Evolutionary conservation across 78 protist species (phyloP).

Genomic region (Mantamonas sphyraenae): DNA sequence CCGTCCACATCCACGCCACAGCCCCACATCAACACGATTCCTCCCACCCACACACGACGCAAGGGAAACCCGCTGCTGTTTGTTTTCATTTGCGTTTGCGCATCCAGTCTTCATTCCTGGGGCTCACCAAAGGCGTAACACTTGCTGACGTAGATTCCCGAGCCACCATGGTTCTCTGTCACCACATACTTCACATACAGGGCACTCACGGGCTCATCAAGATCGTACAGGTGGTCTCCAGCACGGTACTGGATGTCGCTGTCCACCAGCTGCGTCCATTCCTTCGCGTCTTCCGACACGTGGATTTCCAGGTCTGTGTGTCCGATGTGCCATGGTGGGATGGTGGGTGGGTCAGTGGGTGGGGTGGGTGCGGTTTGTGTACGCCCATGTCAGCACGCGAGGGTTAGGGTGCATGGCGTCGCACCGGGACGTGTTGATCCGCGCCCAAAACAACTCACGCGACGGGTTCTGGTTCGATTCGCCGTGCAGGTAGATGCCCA

Average conservation of each 20-base stretch:
- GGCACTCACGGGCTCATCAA: neutral
- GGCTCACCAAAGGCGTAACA: conserved; percentile 7
- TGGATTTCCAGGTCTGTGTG: conserved; percentile 1
- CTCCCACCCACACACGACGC: no score
- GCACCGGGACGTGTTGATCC: no score
- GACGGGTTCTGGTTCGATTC: conserved; percentile 21
- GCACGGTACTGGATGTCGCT: conserved; percentile 24
- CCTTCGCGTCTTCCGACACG: neutral
- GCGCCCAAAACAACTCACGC: neutral
- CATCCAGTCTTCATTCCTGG: no score
- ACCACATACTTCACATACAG: neutral
- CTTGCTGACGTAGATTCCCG: conserved; percentile 15
- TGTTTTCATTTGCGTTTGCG: no score
- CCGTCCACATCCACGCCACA: no score
- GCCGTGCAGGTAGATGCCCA: conserved; percentile 31
- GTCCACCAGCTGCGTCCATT: conserved; percentile 2
- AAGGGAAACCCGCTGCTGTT: no score
- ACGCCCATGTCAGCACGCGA: no score
- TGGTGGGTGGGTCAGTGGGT: no score
- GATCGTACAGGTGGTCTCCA: conserved; percentile 18
- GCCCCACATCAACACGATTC: no score
- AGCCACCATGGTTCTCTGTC: conserved; percentile 31
- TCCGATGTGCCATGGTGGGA: no score
- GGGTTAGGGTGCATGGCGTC: no score
- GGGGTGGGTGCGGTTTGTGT: no score